Evolutionary conservation across 257 asterid genomes (phyloP).

Genomic region (Capsicum pubescens): DNA sequence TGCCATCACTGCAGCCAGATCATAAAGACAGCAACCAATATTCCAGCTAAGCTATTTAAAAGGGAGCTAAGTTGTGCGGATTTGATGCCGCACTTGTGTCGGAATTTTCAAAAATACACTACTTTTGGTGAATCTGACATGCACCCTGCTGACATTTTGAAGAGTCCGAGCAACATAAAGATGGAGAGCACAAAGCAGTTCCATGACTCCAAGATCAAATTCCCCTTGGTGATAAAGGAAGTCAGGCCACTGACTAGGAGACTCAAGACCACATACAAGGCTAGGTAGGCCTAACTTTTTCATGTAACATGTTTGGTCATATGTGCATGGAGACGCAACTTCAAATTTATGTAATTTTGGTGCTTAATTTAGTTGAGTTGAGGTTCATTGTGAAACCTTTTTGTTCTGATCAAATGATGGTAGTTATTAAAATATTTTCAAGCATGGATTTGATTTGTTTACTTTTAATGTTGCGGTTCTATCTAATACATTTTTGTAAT

Average conservation of each 20-base stretch:
- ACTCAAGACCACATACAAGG: conserved; percentile 11
- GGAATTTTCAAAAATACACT: too few relatives aligned
- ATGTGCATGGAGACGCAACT: background rate
- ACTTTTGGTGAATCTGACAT: too few relatives aligned
- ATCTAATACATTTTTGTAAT: too few relatives aligned
- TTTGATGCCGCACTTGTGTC: too few relatives aligned
- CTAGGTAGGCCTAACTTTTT: background rate
- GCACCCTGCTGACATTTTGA: too few relatives aligned
- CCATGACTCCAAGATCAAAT: conserved; percentile 4
- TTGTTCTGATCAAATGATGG: background rate
- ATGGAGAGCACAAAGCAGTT: background rate
- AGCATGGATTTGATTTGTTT: too few relatives aligned
- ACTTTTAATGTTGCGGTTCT: too few relatives aligned
- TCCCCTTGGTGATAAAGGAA: background rate
- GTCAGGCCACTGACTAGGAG: background rate
- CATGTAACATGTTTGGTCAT: background rate
- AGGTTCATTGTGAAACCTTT: background rate
- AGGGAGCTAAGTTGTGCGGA: too few relatives aligned
- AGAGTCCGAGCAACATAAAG: too few relatives aligned
- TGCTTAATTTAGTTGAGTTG: background rate
- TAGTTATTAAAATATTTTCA: too few relatives aligned
- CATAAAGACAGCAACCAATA: background rate
- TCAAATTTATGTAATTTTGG: background rate
- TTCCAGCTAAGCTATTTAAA: conserved; percentile 1
- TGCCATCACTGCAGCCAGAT: conserved; percentile 9